These are phyloP conservation scores for Heracleum sosnowskyi DNA, from an alignment of 129 eudicot species.

Conservation along the genomic window DNA sequence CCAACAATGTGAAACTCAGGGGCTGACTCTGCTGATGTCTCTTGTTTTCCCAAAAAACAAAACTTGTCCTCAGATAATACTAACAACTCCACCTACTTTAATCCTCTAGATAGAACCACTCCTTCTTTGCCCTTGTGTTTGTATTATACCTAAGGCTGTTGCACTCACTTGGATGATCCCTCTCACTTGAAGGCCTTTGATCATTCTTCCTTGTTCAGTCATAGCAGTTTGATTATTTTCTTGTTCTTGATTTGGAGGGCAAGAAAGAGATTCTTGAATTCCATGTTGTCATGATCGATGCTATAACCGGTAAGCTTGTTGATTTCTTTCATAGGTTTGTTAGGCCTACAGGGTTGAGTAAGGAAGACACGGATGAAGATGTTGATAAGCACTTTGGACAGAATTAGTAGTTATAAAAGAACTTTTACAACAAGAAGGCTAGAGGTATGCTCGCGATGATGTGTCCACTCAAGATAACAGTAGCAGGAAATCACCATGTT, in stretches of 20 bases:
- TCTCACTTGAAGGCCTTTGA: slow-evolving; percentile 19
- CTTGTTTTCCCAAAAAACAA: too few species aligned
- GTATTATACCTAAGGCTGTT: slow-evolving; percentile 25
- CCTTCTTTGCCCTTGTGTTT: too few species aligned
- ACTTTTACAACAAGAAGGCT: slow-evolving; percentile 83
- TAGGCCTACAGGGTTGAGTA: too few species aligned
- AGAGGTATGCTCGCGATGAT: slow-evolving; percentile 90
- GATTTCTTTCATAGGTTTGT: slow-evolving; percentile 60
- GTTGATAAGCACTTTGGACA: slow-evolving; percentile 80
- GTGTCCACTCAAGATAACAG: slow-evolving; percentile 43
- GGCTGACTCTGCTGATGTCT: too few species aligned
- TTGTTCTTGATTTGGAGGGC: slow-evolving; percentile 95
- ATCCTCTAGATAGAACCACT: too few species aligned
- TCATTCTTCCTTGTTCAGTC: slow-evolving; percentile 37
- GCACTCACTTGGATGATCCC: slow-evolving; percentile 73
- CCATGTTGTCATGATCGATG: slow-evolving; percentile 78
- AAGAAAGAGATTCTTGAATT: slow-evolving; percentile 91
- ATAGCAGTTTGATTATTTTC: slow-evolving; percentile 59
- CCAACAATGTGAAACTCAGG: too few species aligned
- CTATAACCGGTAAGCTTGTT: slow-evolving; percentile 58
- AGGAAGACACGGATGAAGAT: slow-evolving; percentile 50
- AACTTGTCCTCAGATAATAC: too few species aligned
- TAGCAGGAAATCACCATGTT: slow-evolving; percentile 81
- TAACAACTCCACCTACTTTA: too few species aligned
- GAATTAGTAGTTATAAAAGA: slow-evolving; percentile 72